Percentiles rank a stretch among this genome's conserved stretches.
These are phyloP conservation scores for Forsythia suspensa DNA, from an alignment of 257 asterid genomes.

Conservation along the genomic window DNA sequence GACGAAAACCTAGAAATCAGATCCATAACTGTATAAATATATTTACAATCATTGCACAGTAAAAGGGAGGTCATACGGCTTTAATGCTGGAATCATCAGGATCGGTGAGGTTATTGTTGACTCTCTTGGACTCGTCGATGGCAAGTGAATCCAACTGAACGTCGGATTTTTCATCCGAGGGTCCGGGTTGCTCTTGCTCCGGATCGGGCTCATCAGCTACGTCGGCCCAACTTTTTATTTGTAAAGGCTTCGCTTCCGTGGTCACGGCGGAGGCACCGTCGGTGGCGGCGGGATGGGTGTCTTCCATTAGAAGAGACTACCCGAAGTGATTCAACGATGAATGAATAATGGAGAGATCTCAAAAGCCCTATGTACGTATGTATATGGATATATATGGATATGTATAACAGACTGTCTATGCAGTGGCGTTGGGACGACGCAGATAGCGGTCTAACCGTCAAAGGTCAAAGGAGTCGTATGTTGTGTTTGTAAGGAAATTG, in stretches of 20 bases:
- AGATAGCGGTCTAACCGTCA: too few species aligned
- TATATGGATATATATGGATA: too few species aligned
- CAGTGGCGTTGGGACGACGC: too few species aligned
- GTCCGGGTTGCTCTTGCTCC: conserved; percentile 16
- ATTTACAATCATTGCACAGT: background rate
- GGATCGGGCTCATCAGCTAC: conserved; percentile 40
- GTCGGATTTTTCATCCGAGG: conserved; percentile 9
- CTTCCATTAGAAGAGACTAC: conserved; percentile 4
- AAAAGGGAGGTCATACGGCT: conserved; percentile 15
- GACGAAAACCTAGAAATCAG: background rate
- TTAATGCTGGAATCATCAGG: conserved; percentile 25
- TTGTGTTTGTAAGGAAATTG: too few species aligned
- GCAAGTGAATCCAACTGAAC: conserved; percentile 26
- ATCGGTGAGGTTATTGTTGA: conserved; percentile 16
- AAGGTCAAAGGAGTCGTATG: too few species aligned
- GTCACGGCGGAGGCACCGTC: background rate
- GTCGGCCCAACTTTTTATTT: conserved; percentile 19
- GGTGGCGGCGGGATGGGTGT: background rate
- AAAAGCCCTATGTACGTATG: too few species aligned
- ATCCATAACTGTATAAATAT: conserved; percentile 13
- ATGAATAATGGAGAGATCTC: background rate
- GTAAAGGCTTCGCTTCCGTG: background rate
- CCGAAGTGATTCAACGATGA: background rate
- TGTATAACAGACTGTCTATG: too few species aligned
- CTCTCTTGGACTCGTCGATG: conserved; percentile 23